These are phyloP conservation scores for Edaphochlamys debaryana DNA, from an alignment of 139 green algal species.

Conservation along the genomic window DNA sequence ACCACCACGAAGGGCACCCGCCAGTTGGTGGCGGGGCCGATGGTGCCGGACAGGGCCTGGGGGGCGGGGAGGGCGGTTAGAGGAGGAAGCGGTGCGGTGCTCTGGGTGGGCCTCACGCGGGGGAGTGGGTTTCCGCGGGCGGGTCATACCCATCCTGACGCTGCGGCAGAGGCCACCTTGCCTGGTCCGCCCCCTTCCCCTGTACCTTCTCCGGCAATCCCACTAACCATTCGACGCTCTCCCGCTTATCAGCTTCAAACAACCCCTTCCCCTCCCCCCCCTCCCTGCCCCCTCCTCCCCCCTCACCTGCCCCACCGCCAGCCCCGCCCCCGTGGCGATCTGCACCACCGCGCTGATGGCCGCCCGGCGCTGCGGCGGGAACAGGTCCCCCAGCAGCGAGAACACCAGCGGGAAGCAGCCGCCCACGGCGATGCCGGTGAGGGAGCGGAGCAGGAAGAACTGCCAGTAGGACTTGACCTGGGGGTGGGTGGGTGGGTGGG, in stretches of 20 bases:
- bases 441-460: slow-evolving; percentile 81
- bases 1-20: slow-evolving; percentile 88
- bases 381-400: slow-evolving; percentile 82
- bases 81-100: too few species aligned
- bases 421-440: slow-evolving; percentile 88
- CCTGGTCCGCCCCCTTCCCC: too few species aligned
- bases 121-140: too few species aligned
- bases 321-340: slow-evolving; percentile 72
- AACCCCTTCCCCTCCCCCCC: neutral
- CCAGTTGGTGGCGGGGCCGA: slow-evolving; percentile 81
- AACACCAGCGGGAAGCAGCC: slow-evolving; percentile 87
- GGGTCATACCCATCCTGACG: too few species aligned
- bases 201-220: too few species aligned
- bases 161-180: too few species aligned
- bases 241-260: too few species aligned
- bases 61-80: neutral
- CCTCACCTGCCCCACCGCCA: slow-evolving; percentile 75
- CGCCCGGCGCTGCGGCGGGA: slow-evolving; percentile 56
- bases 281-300: neutral
- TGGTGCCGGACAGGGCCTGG: slow-evolving; percentile 65
- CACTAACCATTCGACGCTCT: too few species aligned
- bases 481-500: neutral
- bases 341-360: slow-evolving; percentile 68
- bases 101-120: too few species aligned
- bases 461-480: slow-evolving; percentile 82